Evolutionary conservation across 2,329 filamentous ascomycete genomes (phyloP).

Genomic region (Corinectria fuckeliana): DNA sequence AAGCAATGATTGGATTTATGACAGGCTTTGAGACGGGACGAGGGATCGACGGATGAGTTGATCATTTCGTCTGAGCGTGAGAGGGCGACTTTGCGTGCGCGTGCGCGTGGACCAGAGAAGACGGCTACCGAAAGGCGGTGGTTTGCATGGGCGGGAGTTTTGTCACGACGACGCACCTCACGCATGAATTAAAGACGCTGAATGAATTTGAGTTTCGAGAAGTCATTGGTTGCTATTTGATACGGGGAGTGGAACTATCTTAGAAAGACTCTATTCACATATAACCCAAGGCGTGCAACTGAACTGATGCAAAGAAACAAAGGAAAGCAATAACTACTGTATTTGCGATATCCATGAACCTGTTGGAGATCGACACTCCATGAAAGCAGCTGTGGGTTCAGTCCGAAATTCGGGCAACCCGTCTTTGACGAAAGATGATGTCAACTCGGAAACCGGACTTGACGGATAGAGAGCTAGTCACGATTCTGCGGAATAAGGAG

Average conservation of each 20-base stretch:
- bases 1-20: conserved; percentile 41
- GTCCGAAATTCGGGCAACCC: neutral
- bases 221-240: conserved; percentile 18
- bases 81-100: conserved; percentile 12
- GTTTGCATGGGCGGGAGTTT: conserved; percentile 34
- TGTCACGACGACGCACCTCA: conserved; percentile 40
- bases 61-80: conserved; percentile 23
- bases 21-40: conserved; percentile 33
- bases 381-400: neutral
- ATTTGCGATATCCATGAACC: neutral
- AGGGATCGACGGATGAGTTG: conserved; percentile 25
- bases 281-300: conserved; percentile 3
- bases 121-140: conserved; percentile 20
- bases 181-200: conserved; percentile 43
- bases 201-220: conserved; percentile 31
- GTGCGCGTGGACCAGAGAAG: conserved; percentile 15
- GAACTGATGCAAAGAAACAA: neutral
- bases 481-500: neutral
- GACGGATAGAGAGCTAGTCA: neutral
- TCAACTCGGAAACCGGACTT: neutral
- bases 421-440: neutral
- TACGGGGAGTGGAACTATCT: conserved; percentile 12
- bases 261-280: conserved; percentile 23
- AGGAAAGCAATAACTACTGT: neutral
- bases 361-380: neutral